phyloP scores from a whole-genome alignment of 164 flowering plant genomes.

The Amborella trichopoda region DNA sequence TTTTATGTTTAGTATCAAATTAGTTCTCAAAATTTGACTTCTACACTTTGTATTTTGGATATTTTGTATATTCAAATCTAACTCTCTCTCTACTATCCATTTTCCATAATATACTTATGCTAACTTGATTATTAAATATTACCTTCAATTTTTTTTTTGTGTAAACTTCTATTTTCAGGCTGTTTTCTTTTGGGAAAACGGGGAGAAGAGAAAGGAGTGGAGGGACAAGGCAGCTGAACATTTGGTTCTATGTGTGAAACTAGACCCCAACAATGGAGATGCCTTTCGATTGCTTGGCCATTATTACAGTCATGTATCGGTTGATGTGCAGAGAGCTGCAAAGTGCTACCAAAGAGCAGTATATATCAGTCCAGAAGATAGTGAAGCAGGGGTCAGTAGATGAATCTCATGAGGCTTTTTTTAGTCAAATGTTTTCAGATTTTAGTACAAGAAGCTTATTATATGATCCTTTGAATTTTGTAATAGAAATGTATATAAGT shows the following conservation, averaged over 20 bases:
- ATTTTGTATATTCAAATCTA: too few species aligned
- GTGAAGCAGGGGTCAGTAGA: constrained; percentile 53
- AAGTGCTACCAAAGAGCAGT: constrained; percentile 90
- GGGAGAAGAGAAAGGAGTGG: constrained; percentile 14
- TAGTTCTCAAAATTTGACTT: too few species aligned
- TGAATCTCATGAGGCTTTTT: too few species aligned
- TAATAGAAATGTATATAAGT: too few species aligned
- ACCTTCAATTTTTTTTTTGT: too few species aligned
- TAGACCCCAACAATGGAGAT: constrained; percentile 55
- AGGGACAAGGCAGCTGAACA: constrained; percentile 70
- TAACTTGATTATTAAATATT: too few species aligned
- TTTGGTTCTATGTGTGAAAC: constrained; percentile 54
- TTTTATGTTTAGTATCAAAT: too few species aligned
- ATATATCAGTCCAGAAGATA: constrained; percentile 58
- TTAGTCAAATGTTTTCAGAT: too few species aligned
- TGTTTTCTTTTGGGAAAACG: constrained; percentile 48
- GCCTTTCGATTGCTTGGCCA: constrained; percentile 71
- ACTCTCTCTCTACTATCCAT: too few species aligned
- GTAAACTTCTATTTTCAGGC: too few species aligned
- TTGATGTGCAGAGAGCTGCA: constrained; percentile 48
- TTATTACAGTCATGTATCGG: constrained; percentile 33
- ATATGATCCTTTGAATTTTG: neutral
- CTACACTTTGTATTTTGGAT: too few species aligned
- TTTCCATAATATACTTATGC: too few species aligned
- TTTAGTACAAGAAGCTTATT: neutral